Percentiles rank a stretch among this genome's conserved stretches.
Evolutionary conservation across 108 stramenopile species (phyloP).

Genomic region (Nannochloropsis gaditana): DNA sequence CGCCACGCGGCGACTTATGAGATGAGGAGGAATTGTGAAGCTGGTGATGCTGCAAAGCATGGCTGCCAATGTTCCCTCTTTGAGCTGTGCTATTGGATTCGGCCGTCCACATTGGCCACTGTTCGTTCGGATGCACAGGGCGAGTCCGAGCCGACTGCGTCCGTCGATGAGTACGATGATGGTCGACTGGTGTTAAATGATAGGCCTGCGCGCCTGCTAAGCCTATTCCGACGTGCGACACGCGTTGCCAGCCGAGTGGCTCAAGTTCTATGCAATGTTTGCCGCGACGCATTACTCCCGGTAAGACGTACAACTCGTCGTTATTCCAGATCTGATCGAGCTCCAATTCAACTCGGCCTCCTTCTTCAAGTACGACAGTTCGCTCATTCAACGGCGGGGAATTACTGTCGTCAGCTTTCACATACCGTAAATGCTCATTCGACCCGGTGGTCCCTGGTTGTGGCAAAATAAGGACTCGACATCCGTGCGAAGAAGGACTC

Average conservation of each 20-base stretch:
- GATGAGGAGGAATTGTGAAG: neutral
- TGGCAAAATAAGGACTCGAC: neutral
- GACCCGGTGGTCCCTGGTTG: neutral
- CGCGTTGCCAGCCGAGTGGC: slow-evolving; percentile 8
- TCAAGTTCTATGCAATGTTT: neutral
- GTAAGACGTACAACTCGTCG: neutral
- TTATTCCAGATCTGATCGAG: neutral
- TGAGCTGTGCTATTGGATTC: no score
- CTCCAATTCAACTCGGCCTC: slow-evolving; percentile 9
- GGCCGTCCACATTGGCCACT: neutral
- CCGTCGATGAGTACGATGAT: neutral
- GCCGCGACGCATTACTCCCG: neutral
- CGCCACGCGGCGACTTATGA: neutral
- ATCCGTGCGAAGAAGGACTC: neutral
- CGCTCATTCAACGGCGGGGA: neutral
- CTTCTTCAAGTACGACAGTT: neutral
- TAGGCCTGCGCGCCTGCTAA: neutral
- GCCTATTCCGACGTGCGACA: neutral
- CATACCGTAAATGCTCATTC: neutral
- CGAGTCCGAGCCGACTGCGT: neutral
- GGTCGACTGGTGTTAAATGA: neutral
- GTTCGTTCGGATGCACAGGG: neutral
- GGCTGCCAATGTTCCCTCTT: neutral
- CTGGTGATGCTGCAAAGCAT: neutral
- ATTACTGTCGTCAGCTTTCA: neutral